Base-by-base conservation (phyloP, 306 rosid genomes). In the Hippophae tibetana region DNA sequence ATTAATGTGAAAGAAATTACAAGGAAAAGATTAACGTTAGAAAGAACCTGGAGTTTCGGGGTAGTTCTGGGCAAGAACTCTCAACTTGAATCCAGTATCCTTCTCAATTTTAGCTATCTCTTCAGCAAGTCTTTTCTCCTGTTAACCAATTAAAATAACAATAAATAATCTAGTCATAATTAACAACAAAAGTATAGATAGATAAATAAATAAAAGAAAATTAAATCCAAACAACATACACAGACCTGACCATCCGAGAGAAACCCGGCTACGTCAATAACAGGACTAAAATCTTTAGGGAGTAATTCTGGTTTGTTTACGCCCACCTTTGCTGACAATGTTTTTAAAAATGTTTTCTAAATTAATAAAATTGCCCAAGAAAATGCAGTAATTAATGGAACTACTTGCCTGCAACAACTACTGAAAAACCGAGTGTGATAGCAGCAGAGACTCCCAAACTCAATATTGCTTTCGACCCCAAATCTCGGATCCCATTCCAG, bases 241-340 rank as follows among this genome's bases (percentile, higher is more conserved):
- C 43, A 60, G 10, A 87, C 98, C 88, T 87, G 98, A 52, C 98
- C 98, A 64, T 85, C 95, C 10, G 98, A 85, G 67, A 92, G 96
- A 77, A 87, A 92, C 6, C 98, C 95, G 0, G 96, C 98, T n/a
- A 87, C 98, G 72, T 92, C 98, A 75, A 92, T 78, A 72, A 92
- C 95, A 7, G 95, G 69, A 27, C 55, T 87, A 54, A 85, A 88
- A 51, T 81, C 86, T 68, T 80, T 80, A 10, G 98, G 98, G 60
- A 92, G 96, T 84, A 92, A 66, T 72, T 87, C 89, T 7, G 98
- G 98, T 68, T 92, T 88, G 78, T 88, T 87, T 18, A 87, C 96
- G 10, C 96, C 96, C 52, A 75, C 81, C 75, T 81, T 85, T 14
- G 98, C 98, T 56, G 63, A 86, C 93, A 81, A 59, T 31, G 38